Conservation (phyloP, 805 yeast genomes). For the Isabelozyma rhagii region DNA sequence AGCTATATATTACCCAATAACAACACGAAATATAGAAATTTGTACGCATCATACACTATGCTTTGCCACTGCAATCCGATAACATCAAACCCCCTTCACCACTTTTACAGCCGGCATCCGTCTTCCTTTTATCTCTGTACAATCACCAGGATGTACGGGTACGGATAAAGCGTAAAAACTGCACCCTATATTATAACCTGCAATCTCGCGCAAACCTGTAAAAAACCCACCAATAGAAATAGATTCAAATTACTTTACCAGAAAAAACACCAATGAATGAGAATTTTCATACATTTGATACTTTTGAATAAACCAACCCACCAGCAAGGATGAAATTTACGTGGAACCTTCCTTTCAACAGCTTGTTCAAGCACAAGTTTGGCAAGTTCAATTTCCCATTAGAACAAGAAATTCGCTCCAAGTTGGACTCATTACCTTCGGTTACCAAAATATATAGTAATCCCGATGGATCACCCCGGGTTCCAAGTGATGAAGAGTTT, state of each 20-base stretch:
- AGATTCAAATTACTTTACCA: not conserved
- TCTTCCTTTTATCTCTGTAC: too few relatives aligned
- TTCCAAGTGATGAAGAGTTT: constrained; percentile 67
- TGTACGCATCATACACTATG: too few relatives aligned
- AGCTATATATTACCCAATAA: too few relatives aligned
- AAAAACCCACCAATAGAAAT: constrained; percentile 1
- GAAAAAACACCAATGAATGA: not conserved
- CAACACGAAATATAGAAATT: too few relatives aligned
- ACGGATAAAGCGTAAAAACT: too few relatives aligned
- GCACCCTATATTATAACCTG: not conserved
- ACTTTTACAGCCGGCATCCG: too few relatives aligned
- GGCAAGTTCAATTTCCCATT: constrained; percentile 44
- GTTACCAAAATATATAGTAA: constrained; percentile 67
- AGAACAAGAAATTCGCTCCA: constrained; percentile 60
- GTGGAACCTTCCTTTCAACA: constrained; percentile 38
- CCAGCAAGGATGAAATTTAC: constrained; percentile 32
- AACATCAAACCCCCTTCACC: too few relatives aligned
- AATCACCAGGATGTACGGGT: too few relatives aligned
- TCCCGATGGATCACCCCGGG: constrained; percentile 71
- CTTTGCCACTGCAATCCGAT: too few relatives aligned
- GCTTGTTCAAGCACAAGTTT: constrained; percentile 34
- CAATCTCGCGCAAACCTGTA: not conserved
- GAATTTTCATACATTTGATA: not conserved
- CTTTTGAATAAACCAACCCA: not conserved
- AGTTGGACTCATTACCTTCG: constrained; percentile 61